A percentile compares a stretch with the other conserved stretches of the same genome.
These are phyloP conservation scores for Penicillium mononematosum DNA, from an alignment of 495 filamentous ascomycete species.

Conservation along the genomic window DNA sequence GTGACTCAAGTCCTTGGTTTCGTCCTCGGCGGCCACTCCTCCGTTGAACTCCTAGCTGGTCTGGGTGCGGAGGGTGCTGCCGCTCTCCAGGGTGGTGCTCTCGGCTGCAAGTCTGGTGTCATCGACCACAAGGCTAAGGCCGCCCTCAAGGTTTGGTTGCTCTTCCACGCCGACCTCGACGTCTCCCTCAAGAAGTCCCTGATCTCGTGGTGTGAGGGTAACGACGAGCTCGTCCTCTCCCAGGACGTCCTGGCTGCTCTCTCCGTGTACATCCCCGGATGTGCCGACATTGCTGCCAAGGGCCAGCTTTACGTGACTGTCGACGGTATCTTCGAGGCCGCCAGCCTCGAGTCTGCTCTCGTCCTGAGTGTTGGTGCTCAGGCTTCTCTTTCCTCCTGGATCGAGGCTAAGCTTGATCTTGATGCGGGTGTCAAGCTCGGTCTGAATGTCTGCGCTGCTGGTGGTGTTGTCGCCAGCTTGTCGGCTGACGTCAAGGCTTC, in stretches of 20 bases:
- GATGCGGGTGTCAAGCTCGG: constrained; percentile 35
- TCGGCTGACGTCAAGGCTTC: constrained; percentile 36
- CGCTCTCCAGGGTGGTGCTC: constrained; percentile 40
- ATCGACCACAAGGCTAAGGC: constrained; percentile 32
- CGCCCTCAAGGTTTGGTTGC: constrained; percentile 39
- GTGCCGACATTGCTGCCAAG: constrained; percentile 39
- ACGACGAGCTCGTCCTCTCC: constrained; percentile 25
- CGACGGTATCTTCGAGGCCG: constrained; percentile 41
- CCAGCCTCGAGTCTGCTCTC: constrained; percentile 30
- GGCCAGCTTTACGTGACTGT: constrained; percentile 40
- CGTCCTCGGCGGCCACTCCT: constrained; percentile 25
- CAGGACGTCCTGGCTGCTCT: constrained; percentile 29
- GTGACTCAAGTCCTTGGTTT: constrained; percentile 21
- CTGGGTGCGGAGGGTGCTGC: constrained; percentile 41
- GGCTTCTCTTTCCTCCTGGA: constrained; percentile 33
- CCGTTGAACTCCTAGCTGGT: constrained; percentile 28
- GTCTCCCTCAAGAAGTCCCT: constrained; percentile 30
- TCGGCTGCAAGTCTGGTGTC: constrained; percentile 38
- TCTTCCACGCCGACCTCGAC: constrained; percentile 27
- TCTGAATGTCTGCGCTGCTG: constrained; percentile 39
- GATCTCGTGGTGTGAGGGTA: constrained; percentile 33
- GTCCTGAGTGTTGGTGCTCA: constrained; percentile 36
- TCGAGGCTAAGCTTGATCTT: constrained; percentile 26
- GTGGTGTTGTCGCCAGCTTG: constrained; percentile 37
- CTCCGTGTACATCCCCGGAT: constrained; percentile 38